These are phyloP conservation scores for Starmerella stellata DNA, from an alignment of 805 yeast genomes.

Conservation along the genomic window DNA sequence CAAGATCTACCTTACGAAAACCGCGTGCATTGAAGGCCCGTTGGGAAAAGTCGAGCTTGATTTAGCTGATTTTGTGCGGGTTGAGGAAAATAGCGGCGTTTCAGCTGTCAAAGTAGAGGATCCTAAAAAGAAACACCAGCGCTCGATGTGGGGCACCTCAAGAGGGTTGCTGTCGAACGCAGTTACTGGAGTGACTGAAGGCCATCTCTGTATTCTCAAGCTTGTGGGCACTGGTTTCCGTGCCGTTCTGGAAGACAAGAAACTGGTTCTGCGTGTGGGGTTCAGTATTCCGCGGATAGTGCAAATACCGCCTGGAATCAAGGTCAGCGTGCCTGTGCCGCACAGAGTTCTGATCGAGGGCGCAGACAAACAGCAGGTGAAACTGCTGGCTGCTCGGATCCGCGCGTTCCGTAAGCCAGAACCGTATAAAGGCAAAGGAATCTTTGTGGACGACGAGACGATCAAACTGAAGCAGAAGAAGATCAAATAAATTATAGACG, in stretches of 20 bases:
- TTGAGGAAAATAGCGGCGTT: constrained; percentile 25
- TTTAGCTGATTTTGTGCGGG: constrained; percentile 50
- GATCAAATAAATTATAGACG: constrained; percentile 43
- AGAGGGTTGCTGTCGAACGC: constrained; percentile 63
- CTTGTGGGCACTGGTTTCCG: constrained; percentile 96
- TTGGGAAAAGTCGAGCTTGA: constrained; percentile 46
- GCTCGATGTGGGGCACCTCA: constrained; percentile 88
- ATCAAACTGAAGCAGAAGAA: constrained; percentile 80
- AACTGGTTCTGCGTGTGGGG: constrained; percentile 70
- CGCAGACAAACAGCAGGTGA: constrained; percentile 68
- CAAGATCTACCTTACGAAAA: constrained; percentile 37
- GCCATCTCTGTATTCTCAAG: constrained; percentile 70
- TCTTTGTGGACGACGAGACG: constrained; percentile 79
- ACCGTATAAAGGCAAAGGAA: constrained; percentile 97
- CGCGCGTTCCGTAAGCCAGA: constrained; percentile 88
- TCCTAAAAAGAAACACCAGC: constrained; percentile 44
- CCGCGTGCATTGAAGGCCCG: constrained; percentile 55
- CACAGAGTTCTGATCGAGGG: constrained; percentile 78
- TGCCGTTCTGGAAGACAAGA: constrained; percentile 52
- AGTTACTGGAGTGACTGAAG: constrained; percentile 77
- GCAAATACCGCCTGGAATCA: constrained; percentile 57
- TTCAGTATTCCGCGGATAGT: constrained; percentile 65
- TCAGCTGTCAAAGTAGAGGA: constrained; percentile 41
- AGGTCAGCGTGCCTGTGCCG: constrained; percentile 64
- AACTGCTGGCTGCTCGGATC: constrained; percentile 70